Percentiles rank a stretch among this genome's conserved stretches.
Conservation (phyloP, 805 yeast species). For the Saccharomycopsis vini region DNA sequence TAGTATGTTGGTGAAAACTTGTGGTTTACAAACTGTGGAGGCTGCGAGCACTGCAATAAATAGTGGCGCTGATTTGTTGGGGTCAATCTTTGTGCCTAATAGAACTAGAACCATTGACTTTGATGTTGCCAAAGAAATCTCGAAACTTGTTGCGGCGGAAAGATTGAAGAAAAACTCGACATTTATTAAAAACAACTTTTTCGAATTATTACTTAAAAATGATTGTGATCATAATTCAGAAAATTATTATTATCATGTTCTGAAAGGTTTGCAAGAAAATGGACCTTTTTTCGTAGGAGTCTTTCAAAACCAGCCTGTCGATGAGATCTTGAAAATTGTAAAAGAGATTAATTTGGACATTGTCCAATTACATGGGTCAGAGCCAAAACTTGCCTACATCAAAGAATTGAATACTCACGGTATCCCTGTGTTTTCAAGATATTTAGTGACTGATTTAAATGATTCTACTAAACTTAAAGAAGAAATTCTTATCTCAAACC, state of each 20-base stretch:
- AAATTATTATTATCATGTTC: slow-evolving; percentile 29
- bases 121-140: slow-evolving; percentile 38
- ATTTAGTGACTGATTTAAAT: slow-evolving; percentile 48
- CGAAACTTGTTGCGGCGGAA: slow-evolving; percentile 26
- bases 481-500: slow-evolving; percentile 19
- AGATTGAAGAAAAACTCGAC: slow-evolving; percentile 14
- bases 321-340: slow-evolving; percentile 27
- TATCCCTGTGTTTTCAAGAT: slow-evolving; percentile 64
- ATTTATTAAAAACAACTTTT: slow-evolving; percentile 12
- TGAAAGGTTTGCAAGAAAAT: slow-evolving; percentile 23
- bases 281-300: slow-evolving; percentile 85
- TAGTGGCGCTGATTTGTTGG: slow-evolving; percentile 67
- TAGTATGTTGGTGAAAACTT: slow-evolving; percentile 67
- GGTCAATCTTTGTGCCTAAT: slow-evolving; percentile 81
- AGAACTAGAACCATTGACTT: slow-evolving; percentile 59
- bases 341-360: slow-evolving; percentile 51
- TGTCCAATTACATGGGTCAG: slow-evolving; percentile 83
- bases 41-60: slow-evolving; percentile 67
- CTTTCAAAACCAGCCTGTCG: slow-evolving; percentile 67
- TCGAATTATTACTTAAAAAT: not conserved
- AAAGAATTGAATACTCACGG: slow-evolving; percentile 23
- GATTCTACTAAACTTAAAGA: slow-evolving; percentile 23
- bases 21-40: slow-evolving; percentile 65
- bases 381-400: slow-evolving; percentile 39
- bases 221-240: slow-evolving; percentile 16